Percentiles rank a stretch among this genome's conserved stretches.
phyloP scores from a whole-genome alignment of 2,329 filamentous ascomycete genomes.

The Diplodia sapinea region DNA sequence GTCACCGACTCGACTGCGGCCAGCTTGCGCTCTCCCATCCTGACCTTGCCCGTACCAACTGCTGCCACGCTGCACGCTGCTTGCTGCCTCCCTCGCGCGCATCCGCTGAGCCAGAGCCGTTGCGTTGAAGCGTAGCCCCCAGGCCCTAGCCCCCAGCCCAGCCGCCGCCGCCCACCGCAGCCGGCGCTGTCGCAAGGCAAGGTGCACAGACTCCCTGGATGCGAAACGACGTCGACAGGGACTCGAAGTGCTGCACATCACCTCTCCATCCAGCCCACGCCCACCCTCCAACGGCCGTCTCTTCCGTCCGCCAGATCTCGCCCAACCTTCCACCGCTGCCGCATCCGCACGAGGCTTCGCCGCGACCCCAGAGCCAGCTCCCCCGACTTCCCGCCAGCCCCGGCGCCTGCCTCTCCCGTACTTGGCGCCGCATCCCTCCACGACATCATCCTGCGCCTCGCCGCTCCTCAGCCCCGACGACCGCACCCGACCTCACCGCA shows the following conservation, averaged over 20 bases:
- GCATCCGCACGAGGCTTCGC: slow-evolving; percentile 19
- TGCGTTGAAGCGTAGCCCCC: slow-evolving; percentile 10
- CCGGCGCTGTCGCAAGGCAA: slow-evolving; percentile 32
- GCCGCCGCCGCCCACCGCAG: slow-evolving; percentile 26
- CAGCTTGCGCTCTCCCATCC: not conserved
- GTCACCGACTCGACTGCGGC: slow-evolving; percentile 27
- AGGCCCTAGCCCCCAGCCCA: slow-evolving; percentile 7
- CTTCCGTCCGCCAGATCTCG: slow-evolving; percentile 1
- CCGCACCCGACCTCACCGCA: slow-evolving; percentile 23
- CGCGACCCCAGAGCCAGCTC: slow-evolving; percentile 11
- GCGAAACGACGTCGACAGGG: slow-evolving; percentile 31
- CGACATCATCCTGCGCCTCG: slow-evolving; percentile 31
- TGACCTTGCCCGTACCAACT: slow-evolving; percentile 11
- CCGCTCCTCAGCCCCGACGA: slow-evolving; percentile 24
- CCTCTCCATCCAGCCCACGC: slow-evolving; percentile 24
- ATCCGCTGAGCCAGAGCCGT: not conserved
- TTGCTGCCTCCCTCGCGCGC: slow-evolving; percentile 4
- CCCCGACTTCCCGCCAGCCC: slow-evolving; percentile 18
- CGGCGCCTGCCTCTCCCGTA: slow-evolving; percentile 28
- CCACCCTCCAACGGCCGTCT: slow-evolving; percentile 22
- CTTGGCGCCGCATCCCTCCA: slow-evolving; percentile 30
- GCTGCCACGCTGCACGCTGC: slow-evolving; percentile 10
- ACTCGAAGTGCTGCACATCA: slow-evolving; percentile 31
- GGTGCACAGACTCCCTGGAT: slow-evolving; percentile 32
- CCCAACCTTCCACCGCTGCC: slow-evolving; percentile 2